phyloP scores from a whole-genome alignment of 768 basidiomycete species.

The Albatrellus ellisii region DNA sequence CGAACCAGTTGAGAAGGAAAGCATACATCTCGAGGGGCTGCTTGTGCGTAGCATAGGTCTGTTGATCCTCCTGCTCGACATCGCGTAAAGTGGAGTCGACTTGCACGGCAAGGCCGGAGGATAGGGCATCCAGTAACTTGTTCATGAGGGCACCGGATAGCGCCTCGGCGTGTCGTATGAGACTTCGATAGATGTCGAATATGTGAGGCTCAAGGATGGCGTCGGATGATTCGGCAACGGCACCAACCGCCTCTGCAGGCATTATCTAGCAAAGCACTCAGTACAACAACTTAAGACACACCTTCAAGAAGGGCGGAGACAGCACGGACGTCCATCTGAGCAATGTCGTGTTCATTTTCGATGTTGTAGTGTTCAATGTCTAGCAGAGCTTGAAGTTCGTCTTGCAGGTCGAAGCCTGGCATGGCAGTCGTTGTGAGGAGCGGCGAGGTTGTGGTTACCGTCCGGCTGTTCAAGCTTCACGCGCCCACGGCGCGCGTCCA shows the following conservation, averaged over 20 bases:
- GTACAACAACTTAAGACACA: slow-evolving; percentile 16
- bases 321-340: slow-evolving; percentile 32
- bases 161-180: slow-evolving; percentile 61
- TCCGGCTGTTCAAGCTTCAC: no score
- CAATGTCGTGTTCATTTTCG: slow-evolving; percentile 51
- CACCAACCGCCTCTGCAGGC: slow-evolving; percentile 58
- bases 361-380: slow-evolving; percentile 54
- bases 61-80: slow-evolving; percentile 53
- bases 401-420: slow-evolving; percentile 59
- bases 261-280: slow-evolving; percentile 2
- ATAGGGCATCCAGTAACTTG: slow-evolving; percentile 80
- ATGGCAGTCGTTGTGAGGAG: slow-evolving; percentile 8
- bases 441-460: neutral
- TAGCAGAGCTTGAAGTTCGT: slow-evolving; percentile 55
- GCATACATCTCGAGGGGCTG: slow-evolving; percentile 79
- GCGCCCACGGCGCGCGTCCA: no score
- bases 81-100: slow-evolving; percentile 62
- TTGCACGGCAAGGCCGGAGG: slow-evolving; percentile 61
- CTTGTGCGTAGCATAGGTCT: slow-evolving; percentile 51
- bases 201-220: slow-evolving; percentile 50
- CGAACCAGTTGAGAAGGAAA: slow-evolving; percentile 90
- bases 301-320: slow-evolving; percentile 44
- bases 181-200: slow-evolving; percentile 72
- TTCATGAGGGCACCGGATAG: slow-evolving; percentile 57
- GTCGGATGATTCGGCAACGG: slow-evolving; percentile 69